Evolutionary conservation across 2,329 filamentous ascomycete species (phyloP).

Genomic region (Cladosporium sp.): DNA sequence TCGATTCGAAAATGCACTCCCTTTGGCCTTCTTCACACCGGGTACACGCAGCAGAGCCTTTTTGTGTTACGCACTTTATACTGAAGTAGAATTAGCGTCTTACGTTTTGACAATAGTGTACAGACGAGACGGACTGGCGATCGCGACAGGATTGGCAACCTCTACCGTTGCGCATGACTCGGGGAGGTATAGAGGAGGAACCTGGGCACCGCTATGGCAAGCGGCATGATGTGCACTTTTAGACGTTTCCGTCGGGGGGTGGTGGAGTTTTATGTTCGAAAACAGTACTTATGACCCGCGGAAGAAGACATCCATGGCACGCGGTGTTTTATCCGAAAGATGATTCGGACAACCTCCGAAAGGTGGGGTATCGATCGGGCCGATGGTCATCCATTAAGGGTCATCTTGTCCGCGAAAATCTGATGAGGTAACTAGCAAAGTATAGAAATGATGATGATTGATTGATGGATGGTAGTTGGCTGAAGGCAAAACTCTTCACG

Average conservation of each 20-base stretch:
- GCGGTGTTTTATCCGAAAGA: neutral
- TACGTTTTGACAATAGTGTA: neutral
- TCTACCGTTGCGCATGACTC: conserved; percentile 27
- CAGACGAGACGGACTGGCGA: conserved; percentile 20
- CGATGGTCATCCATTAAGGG: neutral
- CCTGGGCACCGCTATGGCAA: neutral
- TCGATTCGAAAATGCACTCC: conserved; percentile 26
- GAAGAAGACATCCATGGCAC: neutral
- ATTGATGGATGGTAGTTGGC: neutral
- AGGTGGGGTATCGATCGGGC: neutral
- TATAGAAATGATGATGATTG: neutral
- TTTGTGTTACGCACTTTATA: conserved; percentile 26
- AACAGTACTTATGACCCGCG: neutral
- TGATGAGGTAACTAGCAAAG: neutral
- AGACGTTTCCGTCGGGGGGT: neutral
- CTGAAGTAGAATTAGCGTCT: neutral
- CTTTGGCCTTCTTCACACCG: conserved; percentile 25
- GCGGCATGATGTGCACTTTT: neutral
- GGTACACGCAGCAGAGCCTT: conserved; percentile 23
- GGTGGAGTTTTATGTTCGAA: neutral
- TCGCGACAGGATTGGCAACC: conserved; percentile 29
- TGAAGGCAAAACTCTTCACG: neutral
- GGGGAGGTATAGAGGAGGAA: too few species aligned
- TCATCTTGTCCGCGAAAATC: neutral
- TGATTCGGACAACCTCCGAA: neutral